Conservation (phyloP, 2,329 filamentous ascomycete genomes). For the Fusarium sp. region DNA sequence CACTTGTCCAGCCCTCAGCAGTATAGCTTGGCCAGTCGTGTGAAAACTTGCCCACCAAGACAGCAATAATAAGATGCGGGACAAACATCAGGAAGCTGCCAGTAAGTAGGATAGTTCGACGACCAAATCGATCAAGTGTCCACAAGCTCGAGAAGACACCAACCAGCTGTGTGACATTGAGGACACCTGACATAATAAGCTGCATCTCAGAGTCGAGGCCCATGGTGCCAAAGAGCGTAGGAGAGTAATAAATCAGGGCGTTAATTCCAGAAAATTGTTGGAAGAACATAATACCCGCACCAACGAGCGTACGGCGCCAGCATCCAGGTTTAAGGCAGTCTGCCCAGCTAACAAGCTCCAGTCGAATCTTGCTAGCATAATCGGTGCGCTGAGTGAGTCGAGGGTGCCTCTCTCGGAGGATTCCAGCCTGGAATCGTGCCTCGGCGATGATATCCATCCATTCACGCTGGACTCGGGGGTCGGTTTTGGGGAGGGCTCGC, state of each 20-base stretch:
- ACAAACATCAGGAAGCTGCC: conserved; percentile 45
- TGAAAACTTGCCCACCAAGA: conserved; percentile 42
- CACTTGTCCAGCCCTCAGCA: conserved; percentile 44
- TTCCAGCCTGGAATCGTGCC: not conserved
- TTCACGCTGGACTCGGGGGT: not conserved
- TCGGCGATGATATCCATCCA: not conserved
- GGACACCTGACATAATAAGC: conserved; percentile 48
- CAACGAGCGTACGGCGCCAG: not conserved
- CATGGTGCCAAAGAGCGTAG: conserved; percentile 67
- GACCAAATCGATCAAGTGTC: conserved; percentile 50
- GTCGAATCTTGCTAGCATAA: conserved; percentile 51
- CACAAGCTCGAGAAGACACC: conserved; percentile 59
- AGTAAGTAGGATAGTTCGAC: conserved; percentile 41
- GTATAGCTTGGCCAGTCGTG: conserved; percentile 41
- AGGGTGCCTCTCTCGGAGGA: not conserved
- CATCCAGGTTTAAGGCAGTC: conserved; percentile 49
- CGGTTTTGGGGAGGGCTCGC: conserved; percentile 1
- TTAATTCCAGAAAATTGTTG: conserved; percentile 49
- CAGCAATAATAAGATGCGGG: conserved; percentile 42
- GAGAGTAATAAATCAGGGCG: conserved; percentile 68
- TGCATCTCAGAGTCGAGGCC: conserved; percentile 56
- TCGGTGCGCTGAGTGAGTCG: not conserved
- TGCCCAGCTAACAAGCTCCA: conserved; percentile 61
- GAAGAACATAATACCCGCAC: not conserved
- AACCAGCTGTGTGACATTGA: conserved; percentile 46